These are phyloP conservation scores for Aspergillus novoparasiticus DNA, from an alignment of 2,329 filamentous ascomycete genomes.

Conservation along the genomic window DNA sequence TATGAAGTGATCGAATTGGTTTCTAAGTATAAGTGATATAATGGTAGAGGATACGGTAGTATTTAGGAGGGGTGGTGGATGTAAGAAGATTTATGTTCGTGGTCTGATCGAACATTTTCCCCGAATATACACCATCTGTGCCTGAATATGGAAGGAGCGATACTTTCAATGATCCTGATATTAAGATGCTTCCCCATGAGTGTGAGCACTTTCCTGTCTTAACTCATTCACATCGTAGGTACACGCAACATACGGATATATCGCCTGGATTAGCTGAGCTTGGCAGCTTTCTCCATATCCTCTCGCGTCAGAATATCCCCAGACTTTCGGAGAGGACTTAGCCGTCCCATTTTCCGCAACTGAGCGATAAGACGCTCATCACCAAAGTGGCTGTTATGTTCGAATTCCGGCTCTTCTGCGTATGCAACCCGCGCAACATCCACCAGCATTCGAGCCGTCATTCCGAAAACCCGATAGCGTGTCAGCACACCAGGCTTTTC, in stretches of 20 bases:
- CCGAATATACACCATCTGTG: background rate
- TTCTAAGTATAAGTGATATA: background rate
- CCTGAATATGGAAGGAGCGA: background rate
- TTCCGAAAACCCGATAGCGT: constrained; percentile 86
- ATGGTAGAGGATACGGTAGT: background rate
- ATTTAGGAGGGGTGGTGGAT: background rate
- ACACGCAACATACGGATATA: background rate
- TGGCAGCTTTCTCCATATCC: constrained; percentile 51
- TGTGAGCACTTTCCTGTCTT: background rate
- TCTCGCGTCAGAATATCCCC: constrained; percentile 57
- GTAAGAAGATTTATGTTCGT: background rate
- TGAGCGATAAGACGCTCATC: constrained; percentile 67
- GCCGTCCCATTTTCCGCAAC: constrained; percentile 58
- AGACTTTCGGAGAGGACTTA: constrained; percentile 54
- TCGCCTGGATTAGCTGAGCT: constrained; percentile 10
- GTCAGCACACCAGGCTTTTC: constrained; percentile 49
- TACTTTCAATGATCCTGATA: background rate
- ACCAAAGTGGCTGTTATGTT: constrained; percentile 66
- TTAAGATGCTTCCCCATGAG: background rate
- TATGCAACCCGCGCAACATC: constrained; percentile 87
- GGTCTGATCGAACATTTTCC: background rate
- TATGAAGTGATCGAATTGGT: background rate
- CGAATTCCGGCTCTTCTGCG: constrained; percentile 79
- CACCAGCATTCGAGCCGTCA: constrained; percentile 89
- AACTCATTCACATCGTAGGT: background rate